These are phyloP conservation scores for Ceratocystis papillata DNA, from an alignment of 2,329 filamentous ascomycete genomes.

Conservation along the genomic window DNA sequence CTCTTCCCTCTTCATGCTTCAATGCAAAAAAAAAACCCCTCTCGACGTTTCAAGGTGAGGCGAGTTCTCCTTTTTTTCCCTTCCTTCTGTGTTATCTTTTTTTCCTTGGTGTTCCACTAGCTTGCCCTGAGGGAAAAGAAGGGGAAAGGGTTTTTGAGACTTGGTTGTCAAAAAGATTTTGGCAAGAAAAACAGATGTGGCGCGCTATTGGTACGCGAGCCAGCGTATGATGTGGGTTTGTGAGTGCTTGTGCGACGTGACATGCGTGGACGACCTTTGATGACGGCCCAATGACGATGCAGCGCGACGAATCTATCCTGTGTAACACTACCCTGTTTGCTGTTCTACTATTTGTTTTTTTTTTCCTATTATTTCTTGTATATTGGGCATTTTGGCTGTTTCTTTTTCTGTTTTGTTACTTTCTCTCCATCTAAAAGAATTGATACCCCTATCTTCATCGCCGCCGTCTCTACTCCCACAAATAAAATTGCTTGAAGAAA, in stretches of 20 bases:
- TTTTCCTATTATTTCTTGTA: background rate
- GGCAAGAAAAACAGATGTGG: background rate
- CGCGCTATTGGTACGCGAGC: background rate
- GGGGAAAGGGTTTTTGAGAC: background rate
- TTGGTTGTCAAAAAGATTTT: background rate
- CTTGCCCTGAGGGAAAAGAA: background rate
- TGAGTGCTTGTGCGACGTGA: background rate
- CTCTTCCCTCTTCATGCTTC: background rate
- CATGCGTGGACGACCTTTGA: slow-evolving; percentile 5
- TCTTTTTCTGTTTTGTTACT: background rate
- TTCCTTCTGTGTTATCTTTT: background rate
- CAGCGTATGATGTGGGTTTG: background rate
- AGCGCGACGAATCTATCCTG: background rate
- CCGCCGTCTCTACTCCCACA: background rate
- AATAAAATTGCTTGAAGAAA: background rate
- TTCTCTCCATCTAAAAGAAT: background rate
- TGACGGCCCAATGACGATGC: slow-evolving; percentile 3
- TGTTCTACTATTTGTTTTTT: background rate
- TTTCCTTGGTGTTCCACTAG: background rate
- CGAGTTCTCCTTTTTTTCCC: background rate
- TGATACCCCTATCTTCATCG: slow-evolving; percentile 2
- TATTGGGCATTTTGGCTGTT: background rate
- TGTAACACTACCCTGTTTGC: background rate
- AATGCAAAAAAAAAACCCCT: background rate
- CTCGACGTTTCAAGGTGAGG: slow-evolving; percentile 4